Evolutionary conservation across 345 rosid genomes (phyloP).

Genomic region (Populus ilicifolia): DNA sequence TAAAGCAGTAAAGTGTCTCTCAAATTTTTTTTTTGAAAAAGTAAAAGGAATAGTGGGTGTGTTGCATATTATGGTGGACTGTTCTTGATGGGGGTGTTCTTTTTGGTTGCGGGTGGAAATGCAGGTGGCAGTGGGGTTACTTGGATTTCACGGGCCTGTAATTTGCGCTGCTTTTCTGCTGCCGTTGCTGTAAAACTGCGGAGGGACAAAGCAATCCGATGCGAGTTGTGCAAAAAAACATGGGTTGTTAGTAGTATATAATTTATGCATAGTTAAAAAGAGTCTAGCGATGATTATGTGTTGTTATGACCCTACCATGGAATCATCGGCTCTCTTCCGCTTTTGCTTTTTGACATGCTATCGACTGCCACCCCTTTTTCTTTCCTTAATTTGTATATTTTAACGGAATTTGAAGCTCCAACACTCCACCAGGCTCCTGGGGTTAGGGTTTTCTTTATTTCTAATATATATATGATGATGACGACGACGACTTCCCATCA

Average conservation of each 20-base stretch:
- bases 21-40: not conserved
- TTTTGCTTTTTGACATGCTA: conserved; percentile 30
- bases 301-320: conserved; percentile 17
- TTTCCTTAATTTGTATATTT: not conserved
- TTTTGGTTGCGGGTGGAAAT: conserved; percentile 14
- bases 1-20: not conserved
- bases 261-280: conserved; percentile 6
- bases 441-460: not conserved
- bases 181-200: conserved; percentile 8
- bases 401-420: not conserved
- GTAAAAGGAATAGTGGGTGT: not conserved
- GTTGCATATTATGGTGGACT: not conserved
- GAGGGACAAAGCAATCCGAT: not conserved
- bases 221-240: conserved; percentile 16
- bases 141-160: conserved; percentile 27
- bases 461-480: too few species aligned
- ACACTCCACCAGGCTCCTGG: not conserved
- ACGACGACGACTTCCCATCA: too few species aligned
- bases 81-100: conserved; percentile 5
- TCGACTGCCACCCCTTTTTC: conserved; percentile 16
- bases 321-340: conserved; percentile 28
- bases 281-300: conserved; percentile 11
- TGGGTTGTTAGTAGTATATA: not conserved
- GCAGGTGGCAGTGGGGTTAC: conserved; percentile 45
- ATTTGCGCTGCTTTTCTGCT: conserved; percentile 22